A percentile compares a stretch with the other conserved stretches of the same genome.
Conservation (phyloP, 192 early-diverging fungal genomes). For the Gaertneriomyces sp. region DNA sequence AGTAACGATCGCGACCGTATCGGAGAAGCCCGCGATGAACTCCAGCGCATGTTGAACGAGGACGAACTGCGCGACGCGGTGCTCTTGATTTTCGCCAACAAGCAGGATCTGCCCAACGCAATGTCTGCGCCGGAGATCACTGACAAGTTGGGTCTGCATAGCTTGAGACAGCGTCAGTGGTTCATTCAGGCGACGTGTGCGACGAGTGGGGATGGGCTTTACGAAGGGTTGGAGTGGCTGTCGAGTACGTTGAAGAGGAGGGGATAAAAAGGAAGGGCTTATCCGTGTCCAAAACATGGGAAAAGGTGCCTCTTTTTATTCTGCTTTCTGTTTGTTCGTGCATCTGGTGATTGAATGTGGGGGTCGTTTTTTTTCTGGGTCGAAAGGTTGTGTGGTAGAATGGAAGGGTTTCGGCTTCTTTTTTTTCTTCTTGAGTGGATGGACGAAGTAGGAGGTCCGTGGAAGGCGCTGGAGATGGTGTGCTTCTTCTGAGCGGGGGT, state of each 20-base stretch:
- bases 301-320: too few species aligned
- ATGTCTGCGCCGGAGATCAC: conserved; percentile 92
- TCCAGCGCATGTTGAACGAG: conserved; percentile 93
- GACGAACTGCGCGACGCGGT: conserved; percentile 89
- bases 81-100: conserved; percentile 96
- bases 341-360: too few species aligned
- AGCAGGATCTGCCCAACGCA: conserved; percentile 97
- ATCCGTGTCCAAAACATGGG: not conserved
- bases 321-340: too few species aligned
- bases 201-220: conserved; percentile 91
- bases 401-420: too few species aligned
- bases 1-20: conserved; percentile 94
- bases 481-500: too few species aligned
- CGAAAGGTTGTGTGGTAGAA: too few species aligned
- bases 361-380: too few species aligned
- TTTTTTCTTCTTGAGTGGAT: too few species aligned
- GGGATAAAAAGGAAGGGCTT: conserved; percentile 2
- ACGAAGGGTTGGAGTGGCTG: conserved; percentile 97
- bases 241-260: conserved; percentile 40
- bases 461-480: too few species aligned
- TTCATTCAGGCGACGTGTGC: conserved; percentile 93
- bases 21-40: conserved; percentile 88
- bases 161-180: conserved; percentile 80
- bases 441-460: too few species aligned
- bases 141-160: conserved; percentile 86